Base-by-base conservation (phyloP, 1,284 basidiomycete species). In the Afroboletus lepidellus region DNA sequence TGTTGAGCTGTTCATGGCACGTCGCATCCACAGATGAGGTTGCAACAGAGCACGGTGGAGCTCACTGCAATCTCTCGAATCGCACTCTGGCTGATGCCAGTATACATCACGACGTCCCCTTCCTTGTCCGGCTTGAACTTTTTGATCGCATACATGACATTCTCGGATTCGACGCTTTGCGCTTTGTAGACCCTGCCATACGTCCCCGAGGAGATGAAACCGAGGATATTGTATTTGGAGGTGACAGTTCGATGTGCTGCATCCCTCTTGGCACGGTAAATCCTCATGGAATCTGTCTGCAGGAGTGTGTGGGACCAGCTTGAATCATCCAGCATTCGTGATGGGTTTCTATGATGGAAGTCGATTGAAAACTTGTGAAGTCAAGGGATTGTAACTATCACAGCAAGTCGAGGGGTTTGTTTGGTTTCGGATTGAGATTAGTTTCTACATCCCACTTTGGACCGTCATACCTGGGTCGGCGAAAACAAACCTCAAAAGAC, bases 71-170 rank as follows among this genome's bases (percentile, higher is more conserved):
- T 99, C 72, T 99, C 96, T 56, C 94, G 79, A 64, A 95, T 92
- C 16, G 95, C 97, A 71, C 92, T 95, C 74, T 98, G 97, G 65
- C 92, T 96, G 65, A 99, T 96, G 5, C 97, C 97, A 8, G 94
- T 97, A 69, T 98, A 99, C 1, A 91, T 92, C 46, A 89, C 74
- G 2, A 92, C 85, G 65, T 97, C 94, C 30, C 94, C 94, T 73
- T 97, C 94, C 70, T 98, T 98, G 77, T 99, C 97, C 0, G 96
- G 95, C 70, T 99, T 99, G 78, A 99, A 99, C 72, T 99, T 99
- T 76, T 99, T 99, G 75, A 99, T 98, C 5, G 96, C 97, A 64
- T 94, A 90, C 44, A 96, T 79, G 51, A 75, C 77, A 1, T 77
- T 83, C 39, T 87, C 85, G 11, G 76, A 74, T 2, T 83, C 87